These are phyloP conservation scores for Tolypocladium paradoxum DNA, from an alignment of 2,329 filamentous ascomycete genomes.

Conservation along the genomic window DNA sequence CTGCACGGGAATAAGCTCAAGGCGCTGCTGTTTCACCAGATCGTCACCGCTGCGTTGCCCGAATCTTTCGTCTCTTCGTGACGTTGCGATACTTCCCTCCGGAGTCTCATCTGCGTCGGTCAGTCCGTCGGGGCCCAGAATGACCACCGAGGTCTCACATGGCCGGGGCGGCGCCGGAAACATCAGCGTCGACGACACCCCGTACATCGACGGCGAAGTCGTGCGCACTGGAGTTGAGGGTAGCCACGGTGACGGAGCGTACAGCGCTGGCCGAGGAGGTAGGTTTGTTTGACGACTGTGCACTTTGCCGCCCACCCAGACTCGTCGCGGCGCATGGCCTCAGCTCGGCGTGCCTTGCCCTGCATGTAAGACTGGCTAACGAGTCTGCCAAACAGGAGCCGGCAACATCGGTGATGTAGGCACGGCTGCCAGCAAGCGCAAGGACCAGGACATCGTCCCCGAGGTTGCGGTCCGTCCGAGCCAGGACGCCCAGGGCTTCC, in stretches of 20 bases:
- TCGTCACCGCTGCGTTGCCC: neutral
- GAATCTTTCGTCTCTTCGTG: neutral
- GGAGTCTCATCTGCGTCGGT: constrained; percentile 6
- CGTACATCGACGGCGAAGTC: constrained; percentile 53
- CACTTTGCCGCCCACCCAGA: too few species aligned
- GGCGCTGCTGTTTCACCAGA: neutral
- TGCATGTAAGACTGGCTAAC: neutral
- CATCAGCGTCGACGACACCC: constrained; percentile 44
- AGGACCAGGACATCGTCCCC: constrained; percentile 42
- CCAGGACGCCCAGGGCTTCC: constrained; percentile 37
- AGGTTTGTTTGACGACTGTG: constrained; percentile 17
- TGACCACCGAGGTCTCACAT: constrained; percentile 43
- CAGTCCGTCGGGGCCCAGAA: constrained; percentile 10
- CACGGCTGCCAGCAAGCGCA: constrained; percentile 26
- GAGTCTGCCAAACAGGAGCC: constrained; percentile 28
- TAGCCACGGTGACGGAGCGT: constrained; percentile 47
- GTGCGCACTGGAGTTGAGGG: constrained; percentile 43
- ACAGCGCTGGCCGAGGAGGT: constrained; percentile 50
- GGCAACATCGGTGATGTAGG: constrained; percentile 47
- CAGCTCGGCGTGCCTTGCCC: neutral
- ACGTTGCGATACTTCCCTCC: neutral
- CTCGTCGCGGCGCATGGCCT: neutral
- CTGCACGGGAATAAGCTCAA: too few species aligned
- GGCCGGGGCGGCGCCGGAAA: constrained; percentile 53
- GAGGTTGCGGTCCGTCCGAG: constrained; percentile 38